phyloP scores from a whole-genome alignment of 2,329 filamentous ascomycete genomes.

The Apiospora phragmitis region DNA sequence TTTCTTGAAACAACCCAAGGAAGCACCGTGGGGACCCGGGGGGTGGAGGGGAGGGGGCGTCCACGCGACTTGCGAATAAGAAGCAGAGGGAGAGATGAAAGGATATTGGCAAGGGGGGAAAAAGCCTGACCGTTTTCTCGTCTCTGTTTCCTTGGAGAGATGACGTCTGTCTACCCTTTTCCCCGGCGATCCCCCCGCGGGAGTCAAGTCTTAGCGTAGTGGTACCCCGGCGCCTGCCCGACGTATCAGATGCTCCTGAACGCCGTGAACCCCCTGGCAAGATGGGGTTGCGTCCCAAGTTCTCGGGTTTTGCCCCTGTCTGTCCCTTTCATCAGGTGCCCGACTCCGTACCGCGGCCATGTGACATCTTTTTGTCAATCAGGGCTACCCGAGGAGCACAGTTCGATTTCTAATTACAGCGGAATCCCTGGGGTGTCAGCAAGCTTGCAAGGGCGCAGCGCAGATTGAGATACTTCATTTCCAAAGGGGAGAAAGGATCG shows the following conservation, averaged over 20 bases:
- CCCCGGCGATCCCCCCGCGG: neutral
- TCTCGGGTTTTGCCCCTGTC: neutral
- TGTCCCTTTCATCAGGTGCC: neutral
- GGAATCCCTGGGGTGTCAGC: neutral
- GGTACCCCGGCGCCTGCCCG: neutral
- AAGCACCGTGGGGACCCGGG: neutral
- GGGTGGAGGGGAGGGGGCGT: neutral
- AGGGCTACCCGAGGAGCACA: neutral
- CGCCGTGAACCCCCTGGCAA: neutral
- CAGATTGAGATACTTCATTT: neutral
- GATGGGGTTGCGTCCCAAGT: neutral
- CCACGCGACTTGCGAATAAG: neutral
- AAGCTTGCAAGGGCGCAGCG: no score
- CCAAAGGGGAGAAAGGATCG: neutral
- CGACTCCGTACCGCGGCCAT: neutral
- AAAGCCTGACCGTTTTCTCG: no score
- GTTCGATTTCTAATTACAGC: neutral
- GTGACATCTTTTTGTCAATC: neutral
- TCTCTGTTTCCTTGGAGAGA: no score
- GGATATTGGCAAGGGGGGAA: neutral
- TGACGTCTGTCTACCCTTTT: neutral
- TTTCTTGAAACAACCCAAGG: neutral
- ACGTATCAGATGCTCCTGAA: neutral
- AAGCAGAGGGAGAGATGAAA: neutral
- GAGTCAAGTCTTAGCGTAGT: neutral